These are phyloP conservation scores for Podospora pseudopauciseta DNA, from an alignment of 495 filamentous ascomycete genomes.

Conservation along the genomic window DNA sequence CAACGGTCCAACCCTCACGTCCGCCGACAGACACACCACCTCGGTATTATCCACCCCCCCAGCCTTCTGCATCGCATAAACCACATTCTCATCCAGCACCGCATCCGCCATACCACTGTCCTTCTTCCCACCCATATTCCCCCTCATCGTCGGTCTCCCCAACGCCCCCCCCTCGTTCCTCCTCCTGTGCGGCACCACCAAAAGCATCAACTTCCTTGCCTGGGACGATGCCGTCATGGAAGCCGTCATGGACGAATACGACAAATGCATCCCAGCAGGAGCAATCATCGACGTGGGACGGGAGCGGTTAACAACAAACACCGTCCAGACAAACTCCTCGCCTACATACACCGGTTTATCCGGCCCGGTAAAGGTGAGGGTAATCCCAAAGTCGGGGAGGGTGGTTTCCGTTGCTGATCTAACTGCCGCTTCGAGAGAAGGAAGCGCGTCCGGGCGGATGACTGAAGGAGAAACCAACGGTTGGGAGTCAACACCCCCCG, in stretches of 20 bases:
- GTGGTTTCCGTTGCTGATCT: slow-evolving; percentile 43
- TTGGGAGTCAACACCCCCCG: slow-evolving; percentile 39
- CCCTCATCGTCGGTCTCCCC: not conserved
- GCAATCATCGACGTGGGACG: slow-evolving; percentile 7
- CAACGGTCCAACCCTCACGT: slow-evolving; percentile 76
- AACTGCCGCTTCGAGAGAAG: slow-evolving; percentile 45
- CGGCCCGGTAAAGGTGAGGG: slow-evolving; percentile 67
- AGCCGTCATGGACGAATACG: not conserved
- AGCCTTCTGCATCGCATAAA: slow-evolving; percentile 78
- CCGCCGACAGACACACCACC: slow-evolving; percentile 75
- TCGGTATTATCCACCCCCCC: slow-evolving; percentile 68
- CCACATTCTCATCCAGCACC: slow-evolving; percentile 76
- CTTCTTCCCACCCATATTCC: slow-evolving; percentile 3
- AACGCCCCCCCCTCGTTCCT: slow-evolving; percentile 49
- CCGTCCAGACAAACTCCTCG: slow-evolving; percentile 76
- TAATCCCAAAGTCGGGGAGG: slow-evolving; percentile 62
- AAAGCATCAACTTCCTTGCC: slow-evolving; percentile 72
- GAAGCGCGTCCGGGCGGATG: slow-evolving; percentile 52
- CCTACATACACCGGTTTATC: slow-evolving; percentile 54
- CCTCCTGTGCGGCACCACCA: slow-evolving; percentile 75
- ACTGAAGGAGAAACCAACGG: slow-evolving; percentile 46
- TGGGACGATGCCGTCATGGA: slow-evolving; percentile 24
- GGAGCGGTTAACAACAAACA: slow-evolving; percentile 85
- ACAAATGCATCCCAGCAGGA: not conserved
- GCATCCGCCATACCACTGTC: slow-evolving; percentile 60